phyloP scores from a whole-genome alignment of 176 grass and related monocot species.

The Avena eriantha region DNA sequence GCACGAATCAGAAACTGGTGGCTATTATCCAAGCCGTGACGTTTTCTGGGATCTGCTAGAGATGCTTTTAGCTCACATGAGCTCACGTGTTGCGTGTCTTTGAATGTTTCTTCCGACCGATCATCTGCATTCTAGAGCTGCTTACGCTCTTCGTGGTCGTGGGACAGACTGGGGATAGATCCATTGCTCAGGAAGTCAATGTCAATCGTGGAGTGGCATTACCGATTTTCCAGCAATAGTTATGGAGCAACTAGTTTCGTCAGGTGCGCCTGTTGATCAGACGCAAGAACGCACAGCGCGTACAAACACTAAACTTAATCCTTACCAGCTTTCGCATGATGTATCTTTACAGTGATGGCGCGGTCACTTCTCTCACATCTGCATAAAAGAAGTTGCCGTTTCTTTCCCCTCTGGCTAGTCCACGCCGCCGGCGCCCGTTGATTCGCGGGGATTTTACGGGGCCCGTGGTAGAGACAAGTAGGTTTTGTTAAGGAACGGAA shows the following conservation, averaged over 20 bases:
- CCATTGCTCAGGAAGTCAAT: constrained; percentile 21
- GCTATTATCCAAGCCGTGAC: no score
- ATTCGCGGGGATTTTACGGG: constrained; percentile 3
- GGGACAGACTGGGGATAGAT: constrained; percentile 22
- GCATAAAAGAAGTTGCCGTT: not conserved
- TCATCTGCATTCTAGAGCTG: not conserved
- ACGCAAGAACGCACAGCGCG: not conserved
- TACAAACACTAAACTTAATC: constrained; percentile 24
- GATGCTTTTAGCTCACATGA: no score
- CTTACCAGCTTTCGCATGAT: constrained; percentile 34
- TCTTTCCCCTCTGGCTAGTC: constrained; percentile 35
- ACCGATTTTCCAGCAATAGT: constrained; percentile 33
- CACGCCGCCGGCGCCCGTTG: constrained; percentile 31
- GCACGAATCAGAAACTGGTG: no score
- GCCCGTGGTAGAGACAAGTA: not conserved
- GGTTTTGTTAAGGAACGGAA: constrained; percentile 26
- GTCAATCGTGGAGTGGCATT: constrained; percentile 42
- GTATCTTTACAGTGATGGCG: not conserved
- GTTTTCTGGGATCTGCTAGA: no score
- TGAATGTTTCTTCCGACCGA: not conserved
- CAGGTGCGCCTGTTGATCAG: constrained; percentile 25
- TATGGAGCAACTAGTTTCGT: constrained; percentile 36
- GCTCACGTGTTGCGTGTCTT: no score
- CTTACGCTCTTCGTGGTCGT: not conserved
- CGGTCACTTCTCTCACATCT: no score